Percentiles rank a stretch among this genome's conserved stretches.
Evolutionary conservation across 2,329 filamentous ascomycete genomes (phyloP).

Genomic region (Xylaria sp.): DNA sequence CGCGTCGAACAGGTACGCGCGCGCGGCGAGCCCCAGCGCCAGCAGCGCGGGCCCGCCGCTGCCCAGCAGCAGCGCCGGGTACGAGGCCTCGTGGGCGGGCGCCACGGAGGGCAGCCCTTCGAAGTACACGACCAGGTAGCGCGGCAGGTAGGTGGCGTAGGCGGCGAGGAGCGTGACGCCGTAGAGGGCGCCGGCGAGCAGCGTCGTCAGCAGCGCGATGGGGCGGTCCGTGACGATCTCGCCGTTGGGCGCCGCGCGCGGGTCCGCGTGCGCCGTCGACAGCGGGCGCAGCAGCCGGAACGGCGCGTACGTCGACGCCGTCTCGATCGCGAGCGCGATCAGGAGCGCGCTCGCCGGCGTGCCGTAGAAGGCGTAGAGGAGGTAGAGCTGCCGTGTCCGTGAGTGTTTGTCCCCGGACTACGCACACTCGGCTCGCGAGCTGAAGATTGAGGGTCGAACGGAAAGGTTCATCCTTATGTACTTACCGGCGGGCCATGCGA

Average conservation of each 20-base stretch:
- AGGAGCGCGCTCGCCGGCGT: slow-evolving; percentile 64
- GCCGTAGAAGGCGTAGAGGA: slow-evolving; percentile 77
- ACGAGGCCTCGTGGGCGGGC: slow-evolving; percentile 66
- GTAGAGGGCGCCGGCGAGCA: slow-evolving; percentile 75
- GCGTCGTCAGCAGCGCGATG: slow-evolving; percentile 65
- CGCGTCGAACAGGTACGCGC: slow-evolving; percentile 77
- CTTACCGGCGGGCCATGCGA: slow-evolving; percentile 73
- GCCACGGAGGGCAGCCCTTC: slow-evolving; percentile 69
- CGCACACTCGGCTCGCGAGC: not conserved
- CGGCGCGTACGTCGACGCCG: slow-evolving; percentile 69
- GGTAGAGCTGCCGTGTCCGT: slow-evolving; percentile 58
- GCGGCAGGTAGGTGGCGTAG: slow-evolving; percentile 71
- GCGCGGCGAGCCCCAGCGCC: slow-evolving; percentile 68
- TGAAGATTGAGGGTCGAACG: not conserved
- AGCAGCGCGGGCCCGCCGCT: slow-evolving; percentile 60
- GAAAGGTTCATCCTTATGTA: slow-evolving; percentile 17
- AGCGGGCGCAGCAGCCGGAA: slow-evolving; percentile 74
- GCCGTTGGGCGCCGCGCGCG: slow-evolving; percentile 58
- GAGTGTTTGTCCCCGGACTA: slow-evolving; percentile 7
- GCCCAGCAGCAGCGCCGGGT: slow-evolving; percentile 62
- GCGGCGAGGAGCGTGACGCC: slow-evolving; percentile 70
- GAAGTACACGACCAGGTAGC: slow-evolving; percentile 75
- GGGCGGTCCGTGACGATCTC: slow-evolving; percentile 66
- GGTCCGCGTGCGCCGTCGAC: slow-evolving; percentile 64
- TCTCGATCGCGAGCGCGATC: slow-evolving; percentile 67